Evolutionary conservation across 2,329 filamentous ascomycete species (phyloP).

Genomic region (Colletotrichum chlorophyti): DNA sequence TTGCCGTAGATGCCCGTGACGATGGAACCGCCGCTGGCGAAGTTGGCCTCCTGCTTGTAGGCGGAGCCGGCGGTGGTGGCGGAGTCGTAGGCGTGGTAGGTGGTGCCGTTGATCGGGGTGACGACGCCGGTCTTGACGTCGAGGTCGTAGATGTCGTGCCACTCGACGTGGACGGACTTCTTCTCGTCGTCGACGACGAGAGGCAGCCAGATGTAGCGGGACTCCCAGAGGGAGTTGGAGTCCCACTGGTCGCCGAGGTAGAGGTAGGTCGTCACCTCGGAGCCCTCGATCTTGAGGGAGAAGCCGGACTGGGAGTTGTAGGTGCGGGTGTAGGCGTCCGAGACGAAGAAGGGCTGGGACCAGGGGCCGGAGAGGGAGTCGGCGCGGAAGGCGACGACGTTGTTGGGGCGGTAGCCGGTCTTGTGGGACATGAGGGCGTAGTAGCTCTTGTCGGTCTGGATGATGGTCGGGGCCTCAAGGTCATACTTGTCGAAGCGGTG

Average conservation of each 20-base stretch:
- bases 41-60: slow-evolving; percentile 59
- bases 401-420: slow-evolving; percentile 68
- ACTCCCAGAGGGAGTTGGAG: slow-evolving; percentile 59
- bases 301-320: slow-evolving; percentile 60
- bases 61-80: slow-evolving; percentile 51
- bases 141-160: slow-evolving; percentile 62
- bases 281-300: slow-evolving; percentile 53
- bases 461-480: slow-evolving; percentile 65
- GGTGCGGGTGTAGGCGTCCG: slow-evolving; percentile 55
- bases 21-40: slow-evolving; percentile 52
- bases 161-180: slow-evolving; percentile 53
- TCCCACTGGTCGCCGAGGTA: slow-evolving; percentile 60
- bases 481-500: slow-evolving; percentile 66
- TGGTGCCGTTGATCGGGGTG: slow-evolving; percentile 51
- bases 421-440: slow-evolving; percentile 69
- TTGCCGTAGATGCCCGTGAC: slow-evolving; percentile 59
- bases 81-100: slow-evolving; percentile 49
- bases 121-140: slow-evolving; percentile 57
- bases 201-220: slow-evolving; percentile 62
- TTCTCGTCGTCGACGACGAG: slow-evolving; percentile 57
- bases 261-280: slow-evolving; percentile 55
- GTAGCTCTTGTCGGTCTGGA: slow-evolving; percentile 66
- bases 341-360: slow-evolving; percentile 58
- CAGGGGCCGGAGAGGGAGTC: slow-evolving; percentile 55
- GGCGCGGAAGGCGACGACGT: slow-evolving; percentile 62